Percentiles rank a stretch among this genome's conserved stretches.
These are phyloP conservation scores for Dothistroma pini DNA, from an alignment of 2,329 filamentous ascomycete genomes.

Conservation along the genomic window DNA sequence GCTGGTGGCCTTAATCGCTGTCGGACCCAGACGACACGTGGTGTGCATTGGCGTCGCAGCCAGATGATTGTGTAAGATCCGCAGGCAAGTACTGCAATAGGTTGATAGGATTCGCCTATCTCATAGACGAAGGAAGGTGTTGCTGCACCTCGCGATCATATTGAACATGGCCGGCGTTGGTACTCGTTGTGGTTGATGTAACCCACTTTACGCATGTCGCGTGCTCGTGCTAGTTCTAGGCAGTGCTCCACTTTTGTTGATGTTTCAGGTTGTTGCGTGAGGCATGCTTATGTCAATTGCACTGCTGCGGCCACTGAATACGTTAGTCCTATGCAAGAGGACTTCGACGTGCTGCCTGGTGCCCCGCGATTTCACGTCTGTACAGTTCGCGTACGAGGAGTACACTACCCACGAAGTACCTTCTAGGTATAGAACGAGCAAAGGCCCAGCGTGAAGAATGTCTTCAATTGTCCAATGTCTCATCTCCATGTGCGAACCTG, in stretches of 20 bases:
- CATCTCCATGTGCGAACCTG: neutral
- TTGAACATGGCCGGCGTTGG: neutral
- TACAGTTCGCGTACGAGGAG: neutral
- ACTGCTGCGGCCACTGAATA: neutral
- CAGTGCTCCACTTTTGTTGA: neutral
- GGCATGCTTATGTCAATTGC: neutral
- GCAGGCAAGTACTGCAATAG: neutral
- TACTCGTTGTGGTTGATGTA: neutral
- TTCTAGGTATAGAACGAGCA: neutral
- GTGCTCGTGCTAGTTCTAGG: neutral
- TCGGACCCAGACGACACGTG: slow-evolving; percentile 7
- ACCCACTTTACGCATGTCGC: neutral
- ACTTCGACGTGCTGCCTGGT: slow-evolving; percentile 19
- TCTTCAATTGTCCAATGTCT: neutral
- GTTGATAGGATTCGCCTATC: neutral
- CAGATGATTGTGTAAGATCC: too few species aligned
- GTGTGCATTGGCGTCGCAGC: slow-evolving; percentile 1
- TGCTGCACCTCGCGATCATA: neutral
- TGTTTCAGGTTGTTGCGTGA: neutral
- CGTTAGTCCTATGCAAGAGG: neutral
- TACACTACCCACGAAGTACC: neutral
- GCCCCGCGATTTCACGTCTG: slow-evolving; percentile 19
- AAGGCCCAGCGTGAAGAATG: neutral
- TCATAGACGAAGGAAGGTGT: neutral
- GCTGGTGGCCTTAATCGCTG: too few species aligned